Base-by-base conservation (phyloP, 2,329 filamentous ascomycete species). In the Botrytis porri region DNA sequence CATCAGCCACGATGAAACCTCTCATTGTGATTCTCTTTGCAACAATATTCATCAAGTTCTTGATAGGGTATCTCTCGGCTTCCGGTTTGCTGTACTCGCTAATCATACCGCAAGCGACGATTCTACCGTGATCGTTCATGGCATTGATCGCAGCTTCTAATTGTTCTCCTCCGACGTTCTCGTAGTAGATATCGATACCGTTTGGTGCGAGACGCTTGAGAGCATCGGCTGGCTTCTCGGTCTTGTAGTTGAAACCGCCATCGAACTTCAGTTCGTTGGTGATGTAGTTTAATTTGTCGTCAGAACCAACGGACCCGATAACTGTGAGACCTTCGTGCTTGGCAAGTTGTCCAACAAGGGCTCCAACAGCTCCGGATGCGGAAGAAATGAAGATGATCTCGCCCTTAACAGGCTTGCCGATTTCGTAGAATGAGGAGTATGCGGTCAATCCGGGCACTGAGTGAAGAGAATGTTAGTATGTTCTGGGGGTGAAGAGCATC, bases 241-340 rank as follows among this genome's bases (percentile, higher is more conserved):
- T 93, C 86, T 93, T 93, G 85, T 94, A 94, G 84, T 94, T 94
- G 84, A 94, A 94, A 25, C 90, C 92, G 32, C 82, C 87, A 79
- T 94, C 90, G 80, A 94, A 94, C 39, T 86, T 85, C 48, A 94
- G 86, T 66, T 92, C 89, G 71, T 91, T 89, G 81, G 92, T 89
- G 81, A 94, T 92, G 82, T 88, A 94, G 7, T 92, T 86, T 64
- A 93, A 84, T 84, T 95, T 94, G 80, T 91, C 88, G 79, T 94
- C 90, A n/a, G 88, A 88, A 29, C 92, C 92, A 25, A 93, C 92
- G 72, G 89, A 92, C 51, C 92, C 92, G 77, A 94, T 90, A 73
- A 94, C 92, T 60, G 82, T 89, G 64, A 95, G 83, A 1, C 92
- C 92, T 79, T 93, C 90, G 78, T 90, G 90, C 84, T 93, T 94